Conservation (phyloP, 257 asterid species). For the Avicennia marina region DNA sequence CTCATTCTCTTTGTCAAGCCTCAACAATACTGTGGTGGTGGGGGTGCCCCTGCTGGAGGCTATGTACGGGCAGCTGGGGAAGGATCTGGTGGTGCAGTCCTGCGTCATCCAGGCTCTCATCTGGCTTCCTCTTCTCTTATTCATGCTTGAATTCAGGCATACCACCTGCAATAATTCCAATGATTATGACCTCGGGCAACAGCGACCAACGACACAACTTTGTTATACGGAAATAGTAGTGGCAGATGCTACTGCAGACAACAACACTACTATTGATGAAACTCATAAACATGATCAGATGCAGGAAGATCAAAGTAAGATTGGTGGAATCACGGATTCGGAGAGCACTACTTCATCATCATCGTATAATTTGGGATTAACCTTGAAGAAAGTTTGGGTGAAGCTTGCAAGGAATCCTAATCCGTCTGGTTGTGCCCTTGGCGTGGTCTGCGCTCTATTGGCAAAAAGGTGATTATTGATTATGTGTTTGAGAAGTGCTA, state of each 20-base stretch:
- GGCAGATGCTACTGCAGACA: background rate
- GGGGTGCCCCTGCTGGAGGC: constrained; percentile 67
- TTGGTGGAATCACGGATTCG: too few species aligned
- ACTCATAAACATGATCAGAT: too few species aligned
- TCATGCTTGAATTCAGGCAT: constrained; percentile 46
- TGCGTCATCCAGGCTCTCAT: constrained; percentile 52
- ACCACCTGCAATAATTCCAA: background rate
- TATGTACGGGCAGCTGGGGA: constrained; percentile 65
- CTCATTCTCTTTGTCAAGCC: constrained; percentile 43
- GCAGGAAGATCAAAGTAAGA: background rate
- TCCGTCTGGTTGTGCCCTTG: constrained; percentile 56
- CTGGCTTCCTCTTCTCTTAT: constrained; percentile 50
- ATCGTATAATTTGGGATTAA: constrained; percentile 13
- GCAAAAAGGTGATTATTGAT: constrained; percentile 35
- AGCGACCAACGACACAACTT: background rate
- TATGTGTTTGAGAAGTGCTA: too few species aligned
- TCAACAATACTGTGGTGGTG: constrained; percentile 59
- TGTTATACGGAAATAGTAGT: constrained; percentile 8
- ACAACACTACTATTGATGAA: background rate
- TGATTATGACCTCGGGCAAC: background rate
- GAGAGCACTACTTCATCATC: background rate
- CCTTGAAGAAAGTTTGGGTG: constrained; percentile 35
- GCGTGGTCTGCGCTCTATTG: constrained; percentile 59
- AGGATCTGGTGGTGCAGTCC: constrained; percentile 55
- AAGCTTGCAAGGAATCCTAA: constrained; percentile 64